These are phyloP conservation scores for Lanmaoa pseudosensibilis DNA, from an alignment of 768 basidiomycete genomes.

Conservation along the genomic window DNA sequence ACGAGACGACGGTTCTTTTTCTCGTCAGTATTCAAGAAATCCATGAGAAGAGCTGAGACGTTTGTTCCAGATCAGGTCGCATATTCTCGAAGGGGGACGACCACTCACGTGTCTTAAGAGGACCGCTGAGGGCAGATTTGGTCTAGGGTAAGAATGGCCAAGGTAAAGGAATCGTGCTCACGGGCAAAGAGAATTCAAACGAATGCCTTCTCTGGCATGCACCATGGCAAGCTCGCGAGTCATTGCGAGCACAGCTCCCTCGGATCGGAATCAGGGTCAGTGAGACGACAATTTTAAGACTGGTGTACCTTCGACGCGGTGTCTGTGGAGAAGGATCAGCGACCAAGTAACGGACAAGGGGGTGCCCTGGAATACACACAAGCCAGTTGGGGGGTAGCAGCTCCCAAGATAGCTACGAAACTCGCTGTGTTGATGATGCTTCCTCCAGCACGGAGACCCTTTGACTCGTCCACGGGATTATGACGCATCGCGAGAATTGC, in stretches of 20 bases:
- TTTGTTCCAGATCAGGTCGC: neutral
- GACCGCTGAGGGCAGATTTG: slow-evolving; percentile 57
- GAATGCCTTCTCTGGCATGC: slow-evolving; percentile 95
- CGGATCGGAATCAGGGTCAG: slow-evolving; percentile 12
- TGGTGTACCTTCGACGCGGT: slow-evolving; percentile 83
- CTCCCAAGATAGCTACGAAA: slow-evolving; percentile 94
- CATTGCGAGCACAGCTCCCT: slow-evolving; percentile 98
- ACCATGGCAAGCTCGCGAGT: slow-evolving; percentile 97
- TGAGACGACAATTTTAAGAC: neutral
- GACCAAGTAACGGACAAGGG: neutral
- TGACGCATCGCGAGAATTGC: slow-evolving; percentile 95
- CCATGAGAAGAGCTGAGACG: slow-evolving; percentile 87
- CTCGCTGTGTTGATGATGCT: slow-evolving; percentile 98
- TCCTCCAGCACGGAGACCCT: slow-evolving; percentile 77
- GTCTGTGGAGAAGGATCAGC: slow-evolving; percentile 47
- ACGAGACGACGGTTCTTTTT: slow-evolving; percentile 89
- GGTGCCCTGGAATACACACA: slow-evolving; percentile 47
- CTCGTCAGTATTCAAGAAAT: slow-evolving; percentile 95
- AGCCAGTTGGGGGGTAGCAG: slow-evolving; percentile 97
- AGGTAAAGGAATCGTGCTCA: slow-evolving; percentile 41
- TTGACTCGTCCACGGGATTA: slow-evolving; percentile 80
- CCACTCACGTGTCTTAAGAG: slow-evolving; percentile 85
- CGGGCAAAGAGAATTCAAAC: slow-evolving; percentile 96
- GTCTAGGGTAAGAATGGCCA: slow-evolving; percentile 2
- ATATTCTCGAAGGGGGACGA: neutral